Evolutionary conservation across 352 stramenopile species (phyloP), one percentile per base, ranked within the genome.

Genomic region (Pseudoperonospora humuli): DNA sequence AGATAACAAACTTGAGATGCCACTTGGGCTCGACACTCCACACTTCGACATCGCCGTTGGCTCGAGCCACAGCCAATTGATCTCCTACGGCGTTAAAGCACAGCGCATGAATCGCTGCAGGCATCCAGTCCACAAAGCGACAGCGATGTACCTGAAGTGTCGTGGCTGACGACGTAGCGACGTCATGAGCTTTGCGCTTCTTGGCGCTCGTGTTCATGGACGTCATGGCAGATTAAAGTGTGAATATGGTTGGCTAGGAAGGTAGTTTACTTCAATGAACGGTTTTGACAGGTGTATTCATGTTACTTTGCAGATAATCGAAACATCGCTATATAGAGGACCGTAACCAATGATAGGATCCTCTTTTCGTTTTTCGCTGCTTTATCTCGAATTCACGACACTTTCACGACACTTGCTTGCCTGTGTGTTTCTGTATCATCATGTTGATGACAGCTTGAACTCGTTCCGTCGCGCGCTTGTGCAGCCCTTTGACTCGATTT

Each of bases 121-220:
- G 79, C 73, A 89, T 84, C 69, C 76, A 89, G 48, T 92, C 76
- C 41, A 92, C 67, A 45, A 92, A 92, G 45, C 79, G 79, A 50
- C 79, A 92, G 31, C 79, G 79, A 50, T 92, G 79, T 39, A 89
- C 76, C 38, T 73, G 66, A 54, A 87, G 64, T 18, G 33, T 43
- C 0, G 57, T 41, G 3, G 38, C 9, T 19, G 49, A 21, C 26
- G 42, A 14, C 15, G 25, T 29, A 19, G 24, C 32, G 6, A 35
- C 37, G 25, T 47, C 29, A 23, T 28, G 39, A 1, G 51, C 49
- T 61, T 85, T 85, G 65, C 73, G 73, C 61, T 85, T 85, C 64
- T 80, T 82, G 37, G 44, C 19, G 11, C 3, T 32, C 11, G 26
- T 10, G 10, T 9, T 3, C 26, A 15, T 14, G 26, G 26, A 13